phyloP scores from a whole-genome alignment of 2,329 filamentous ascomycete species.

The Aspergillus pseudotamarii region DNA sequence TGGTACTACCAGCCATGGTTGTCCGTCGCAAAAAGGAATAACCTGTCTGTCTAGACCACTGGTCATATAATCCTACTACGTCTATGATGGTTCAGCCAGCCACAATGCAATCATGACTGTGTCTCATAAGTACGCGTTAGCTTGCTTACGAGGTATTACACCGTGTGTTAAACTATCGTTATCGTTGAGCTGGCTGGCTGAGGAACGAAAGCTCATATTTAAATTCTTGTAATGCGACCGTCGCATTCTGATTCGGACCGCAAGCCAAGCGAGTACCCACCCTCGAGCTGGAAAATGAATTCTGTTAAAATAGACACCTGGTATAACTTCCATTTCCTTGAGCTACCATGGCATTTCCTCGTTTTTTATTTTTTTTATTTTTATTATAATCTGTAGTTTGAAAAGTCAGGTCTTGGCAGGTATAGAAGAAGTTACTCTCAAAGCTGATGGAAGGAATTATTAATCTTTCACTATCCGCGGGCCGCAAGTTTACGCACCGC shows the following conservation, averaged over 20 bases:
- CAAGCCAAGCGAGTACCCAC: neutral
- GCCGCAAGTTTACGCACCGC: neutral
- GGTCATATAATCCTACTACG: neutral
- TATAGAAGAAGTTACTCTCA: no score
- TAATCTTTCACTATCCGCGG: neutral
- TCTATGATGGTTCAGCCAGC: neutral
- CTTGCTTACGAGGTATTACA: neutral
- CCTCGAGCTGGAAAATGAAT: neutral
- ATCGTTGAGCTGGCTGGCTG: neutral
- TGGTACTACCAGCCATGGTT: neutral
- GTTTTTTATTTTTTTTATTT: no score
- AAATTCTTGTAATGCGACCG: neutral
- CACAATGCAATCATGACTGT: neutral
- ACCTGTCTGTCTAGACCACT: neutral
- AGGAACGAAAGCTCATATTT: neutral
- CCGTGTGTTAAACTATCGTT: neutral
- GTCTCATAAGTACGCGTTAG: neutral
- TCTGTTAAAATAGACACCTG: neutral
- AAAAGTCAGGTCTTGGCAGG: no score
- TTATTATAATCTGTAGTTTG: no score
- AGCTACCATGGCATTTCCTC: no score
- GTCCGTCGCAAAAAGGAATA: no score
- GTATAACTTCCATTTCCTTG: neutral
- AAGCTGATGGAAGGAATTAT: no score
- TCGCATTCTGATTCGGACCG: neutral